A percentile compares a stretch with the other conserved stretches of the same genome.
These are phyloP conservation scores for Podaxis sp. DNA, from an alignment of 768 basidiomycete species.

Conservation along the genomic window DNA sequence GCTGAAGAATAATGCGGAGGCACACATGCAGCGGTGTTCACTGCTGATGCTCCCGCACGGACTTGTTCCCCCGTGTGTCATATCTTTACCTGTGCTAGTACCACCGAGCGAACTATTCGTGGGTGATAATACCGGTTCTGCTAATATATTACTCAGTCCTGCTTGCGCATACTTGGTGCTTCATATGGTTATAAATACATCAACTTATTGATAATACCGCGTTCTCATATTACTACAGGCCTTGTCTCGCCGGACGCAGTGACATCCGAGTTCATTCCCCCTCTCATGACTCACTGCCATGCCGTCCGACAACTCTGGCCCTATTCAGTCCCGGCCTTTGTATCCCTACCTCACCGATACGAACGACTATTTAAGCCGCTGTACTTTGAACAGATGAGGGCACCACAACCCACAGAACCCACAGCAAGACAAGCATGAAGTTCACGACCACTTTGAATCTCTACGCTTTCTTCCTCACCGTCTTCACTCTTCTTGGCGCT, in stretches of 20 bases:
- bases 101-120: background rate
- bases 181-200: slow-evolving; percentile 9
- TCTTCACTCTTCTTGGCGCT: slow-evolving; percentile 16
- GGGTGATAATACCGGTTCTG: background rate
- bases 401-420: background rate
- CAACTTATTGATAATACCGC: background rate
- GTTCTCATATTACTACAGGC: background rate
- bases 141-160: background rate
- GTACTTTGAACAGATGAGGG: background rate
- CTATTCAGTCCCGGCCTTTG: background rate
- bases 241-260: background rate
- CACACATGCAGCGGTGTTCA: background rate
- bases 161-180: background rate
- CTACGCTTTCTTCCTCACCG: slow-evolving; percentile 11
- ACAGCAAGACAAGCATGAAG: background rate
- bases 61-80: background rate
- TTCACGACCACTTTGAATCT: slow-evolving; percentile 9
- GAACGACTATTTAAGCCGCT: background rate
- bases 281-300: background rate
- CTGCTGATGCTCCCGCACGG: slow-evolving; percentile 1
- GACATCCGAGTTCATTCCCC: background rate
- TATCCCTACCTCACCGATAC: background rate
- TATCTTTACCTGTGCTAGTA: background rate
- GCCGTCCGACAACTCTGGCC: background rate
- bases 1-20: no score